Percentiles rank a stretch among this genome's conserved stretches.
Conservation (phyloP, 768 basidiomycete species). For the Boletus sp. region DNA sequence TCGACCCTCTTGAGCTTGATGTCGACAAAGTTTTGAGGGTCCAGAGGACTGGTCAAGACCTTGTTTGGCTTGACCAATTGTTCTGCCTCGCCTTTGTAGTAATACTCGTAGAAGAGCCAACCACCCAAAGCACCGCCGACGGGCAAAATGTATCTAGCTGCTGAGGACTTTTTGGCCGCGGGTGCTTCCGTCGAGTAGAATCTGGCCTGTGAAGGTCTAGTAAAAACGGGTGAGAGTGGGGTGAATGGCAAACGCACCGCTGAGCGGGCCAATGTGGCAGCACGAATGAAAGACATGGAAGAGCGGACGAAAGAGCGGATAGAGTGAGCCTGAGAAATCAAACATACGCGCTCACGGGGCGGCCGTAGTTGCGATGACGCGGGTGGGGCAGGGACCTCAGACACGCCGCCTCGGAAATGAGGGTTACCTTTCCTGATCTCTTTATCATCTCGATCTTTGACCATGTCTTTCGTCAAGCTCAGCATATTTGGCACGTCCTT, state of each 20-base stretch:
- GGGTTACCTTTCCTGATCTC: conserved; percentile 18
- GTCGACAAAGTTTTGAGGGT: conserved; percentile 72
- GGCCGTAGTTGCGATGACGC: background rate
- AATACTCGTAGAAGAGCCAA: conserved; percentile 52
- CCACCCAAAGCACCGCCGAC: conserved; percentile 39
- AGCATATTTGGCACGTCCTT: conserved; percentile 98
- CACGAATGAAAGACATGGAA: conserved; percentile 45
- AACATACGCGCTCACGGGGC: background rate
- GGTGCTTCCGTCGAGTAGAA: conserved; percentile 47
- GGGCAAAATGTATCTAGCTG: conserved; percentile 44
- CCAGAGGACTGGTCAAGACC: conserved; percentile 63
- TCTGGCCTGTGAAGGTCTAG: conserved; percentile 33
- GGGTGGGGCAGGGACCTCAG: conserved; percentile 17
- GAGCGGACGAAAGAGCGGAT: background rate
- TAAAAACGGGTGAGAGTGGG: background rate
- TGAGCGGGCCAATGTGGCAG: conserved; percentile 41
- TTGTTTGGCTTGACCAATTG: conserved; percentile 40
- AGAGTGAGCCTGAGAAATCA: conserved; percentile 15
- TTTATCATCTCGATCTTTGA: conserved; percentile 12
- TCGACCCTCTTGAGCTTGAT: conserved; percentile 79
- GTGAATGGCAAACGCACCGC: conserved; percentile 30
- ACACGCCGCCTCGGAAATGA: conserved; percentile 20
- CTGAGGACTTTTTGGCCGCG: conserved; percentile 47
- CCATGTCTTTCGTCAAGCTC: conserved; percentile 95
- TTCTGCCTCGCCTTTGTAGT: conserved; percentile 32